A percentile compares a stretch with the other conserved stretches of the same genome.
These are phyloP conservation scores for Suzukiozyma palmioleophila DNA, from an alignment of 1,139 yeast genomes.

Conservation along the genomic window DNA sequence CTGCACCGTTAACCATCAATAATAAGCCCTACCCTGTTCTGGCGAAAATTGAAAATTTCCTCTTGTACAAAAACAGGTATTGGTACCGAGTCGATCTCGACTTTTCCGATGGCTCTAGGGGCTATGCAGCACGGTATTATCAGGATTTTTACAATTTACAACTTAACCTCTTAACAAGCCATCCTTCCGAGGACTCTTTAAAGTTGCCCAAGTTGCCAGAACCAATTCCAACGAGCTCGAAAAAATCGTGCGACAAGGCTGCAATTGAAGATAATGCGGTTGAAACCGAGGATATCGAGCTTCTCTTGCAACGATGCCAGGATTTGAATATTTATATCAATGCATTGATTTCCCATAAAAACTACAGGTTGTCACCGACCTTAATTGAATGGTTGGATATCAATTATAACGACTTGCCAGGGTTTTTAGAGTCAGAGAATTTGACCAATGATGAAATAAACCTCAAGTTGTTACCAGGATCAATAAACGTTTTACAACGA, in stretches of 20 bases:
- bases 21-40: constrained; percentile 28
- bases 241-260: constrained; percentile 7
- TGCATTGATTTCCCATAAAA: constrained; percentile 23
- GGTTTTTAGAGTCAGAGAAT: constrained; percentile 12
- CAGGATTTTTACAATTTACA: constrained; percentile 44
- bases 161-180: constrained; percentile 15
- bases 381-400: constrained; percentile 33
- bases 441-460: constrained; percentile 20
- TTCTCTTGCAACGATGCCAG: constrained; percentile 27
- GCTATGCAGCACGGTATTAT: constrained; percentile 34
- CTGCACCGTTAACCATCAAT: constrained; percentile 25
- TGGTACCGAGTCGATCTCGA: constrained; percentile 42
- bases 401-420: constrained; percentile 19
- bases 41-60: constrained; percentile 31
- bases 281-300: constrained; percentile 7
- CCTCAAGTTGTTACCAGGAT: constrained; percentile 20
- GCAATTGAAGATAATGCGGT: constrained; percentile 11
- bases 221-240: constrained; percentile 28
- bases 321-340: constrained; percentile 38
- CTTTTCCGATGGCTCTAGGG: constrained; percentile 26
- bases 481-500: constrained; percentile 20
- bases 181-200: constrained; percentile 7
- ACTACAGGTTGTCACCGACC: constrained; percentile 22
- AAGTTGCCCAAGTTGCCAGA: constrained; percentile 41
- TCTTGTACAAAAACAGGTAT: constrained; percentile 30